phyloP scores from a whole-genome alignment of 2,329 filamentous ascomycete species.

The Penicillium hordei region DNA sequence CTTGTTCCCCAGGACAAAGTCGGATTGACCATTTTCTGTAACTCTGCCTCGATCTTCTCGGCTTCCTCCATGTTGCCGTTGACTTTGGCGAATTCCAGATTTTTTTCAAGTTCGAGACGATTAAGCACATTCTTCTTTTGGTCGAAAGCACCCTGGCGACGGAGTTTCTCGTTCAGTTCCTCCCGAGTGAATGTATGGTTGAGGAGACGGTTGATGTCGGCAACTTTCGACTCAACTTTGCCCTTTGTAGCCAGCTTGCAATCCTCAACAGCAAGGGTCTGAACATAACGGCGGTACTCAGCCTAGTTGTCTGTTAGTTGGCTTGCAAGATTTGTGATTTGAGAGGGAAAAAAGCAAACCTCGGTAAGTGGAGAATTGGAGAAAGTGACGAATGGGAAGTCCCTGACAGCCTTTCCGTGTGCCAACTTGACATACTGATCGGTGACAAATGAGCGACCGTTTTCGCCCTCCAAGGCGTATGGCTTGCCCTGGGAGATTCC shows the following conservation, averaged over 20 bases:
- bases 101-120: conserved; percentile 64
- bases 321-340: not conserved
- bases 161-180: conserved; percentile 77
- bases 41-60: conserved; percentile 50
- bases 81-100: conserved; percentile 65
- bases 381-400: conserved; percentile 87
- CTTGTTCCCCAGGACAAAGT: conserved; percentile 73
- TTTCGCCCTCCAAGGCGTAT: conserved; percentile 74
- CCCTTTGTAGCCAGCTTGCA: conserved; percentile 72
- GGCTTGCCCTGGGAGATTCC: conserved; percentile 76
- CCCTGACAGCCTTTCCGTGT: conserved; percentile 77
- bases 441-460: conserved; percentile 75
- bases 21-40: conserved; percentile 50
- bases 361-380: conserved; percentile 85
- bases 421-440: conserved; percentile 81
- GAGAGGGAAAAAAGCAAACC: conserved; percentile 48
- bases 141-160: conserved; percentile 66
- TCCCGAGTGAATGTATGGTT: conserved; percentile 78
- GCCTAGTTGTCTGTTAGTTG: conserved; percentile 46
- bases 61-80: conserved; percentile 62
- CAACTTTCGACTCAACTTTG: conserved; percentile 68
- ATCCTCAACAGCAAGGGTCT: conserved; percentile 69
- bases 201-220: conserved; percentile 76
- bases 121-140: conserved; percentile 66
- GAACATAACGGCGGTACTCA: conserved; percentile 80